A percentile compares a stretch with the other conserved stretches of the same genome.
Conservation (phyloP, 306 rosid genomes). For the Dalbergia oliveri region DNA sequence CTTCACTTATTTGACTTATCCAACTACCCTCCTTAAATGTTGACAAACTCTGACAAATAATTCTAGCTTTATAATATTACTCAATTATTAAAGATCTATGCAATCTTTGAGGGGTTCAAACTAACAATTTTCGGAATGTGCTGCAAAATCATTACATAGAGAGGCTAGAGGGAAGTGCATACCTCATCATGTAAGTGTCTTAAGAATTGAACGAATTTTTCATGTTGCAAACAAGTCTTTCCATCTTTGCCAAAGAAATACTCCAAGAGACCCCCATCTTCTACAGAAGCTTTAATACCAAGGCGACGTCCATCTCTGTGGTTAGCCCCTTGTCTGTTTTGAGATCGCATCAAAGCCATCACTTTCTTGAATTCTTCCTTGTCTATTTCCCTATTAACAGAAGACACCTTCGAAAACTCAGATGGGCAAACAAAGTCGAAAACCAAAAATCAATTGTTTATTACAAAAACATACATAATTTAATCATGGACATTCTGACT, state of each 20-base stretch:
- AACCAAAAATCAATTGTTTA: neutral
- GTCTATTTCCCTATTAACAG: slow-evolving; percentile 65
- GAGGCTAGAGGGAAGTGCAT: slow-evolving; percentile 9
- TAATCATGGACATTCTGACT: neutral
- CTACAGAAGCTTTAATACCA: slow-evolving; percentile 57
- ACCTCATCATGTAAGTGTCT: slow-evolving; percentile 79
- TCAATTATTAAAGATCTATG: neutral
- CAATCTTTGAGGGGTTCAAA: slow-evolving; percentile 7
- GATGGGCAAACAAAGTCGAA: neutral
- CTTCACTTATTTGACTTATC: too few relatives aligned
- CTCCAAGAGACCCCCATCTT: slow-evolving; percentile 74
- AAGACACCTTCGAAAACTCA: neutral
- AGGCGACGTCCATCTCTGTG: slow-evolving; percentile 61
- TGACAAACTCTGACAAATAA: too few relatives aligned
- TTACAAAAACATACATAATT: neutral
- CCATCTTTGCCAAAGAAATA: slow-evolving; percentile 83
- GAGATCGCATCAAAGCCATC: slow-evolving; percentile 78
- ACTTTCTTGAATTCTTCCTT: slow-evolving; percentile 78
- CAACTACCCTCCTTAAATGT: too few relatives aligned
- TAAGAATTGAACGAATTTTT: slow-evolving; percentile 70
- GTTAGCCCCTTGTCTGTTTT: slow-evolving; percentile 67
- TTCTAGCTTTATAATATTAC: too few relatives aligned
- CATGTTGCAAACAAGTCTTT: slow-evolving; percentile 58
- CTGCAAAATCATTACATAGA: slow-evolving; percentile 6
- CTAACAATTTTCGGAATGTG: neutral